These are phyloP conservation scores for Pulicaria dysenterica DNA, from an alignment of 129 eudicot species.

Conservation along the genomic window DNA sequence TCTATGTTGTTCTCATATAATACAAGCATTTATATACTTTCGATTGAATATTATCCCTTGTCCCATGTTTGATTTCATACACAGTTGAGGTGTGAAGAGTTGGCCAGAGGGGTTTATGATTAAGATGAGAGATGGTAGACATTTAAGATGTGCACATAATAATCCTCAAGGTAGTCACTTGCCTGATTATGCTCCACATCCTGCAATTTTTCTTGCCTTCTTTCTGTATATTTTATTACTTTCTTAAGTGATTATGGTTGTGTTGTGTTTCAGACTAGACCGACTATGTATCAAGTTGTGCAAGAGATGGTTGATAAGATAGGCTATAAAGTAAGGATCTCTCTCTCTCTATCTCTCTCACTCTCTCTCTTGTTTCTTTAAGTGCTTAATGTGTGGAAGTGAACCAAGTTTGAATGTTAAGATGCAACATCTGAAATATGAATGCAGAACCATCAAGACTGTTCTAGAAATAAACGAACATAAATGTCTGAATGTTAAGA, in stretches of 20 bases:
- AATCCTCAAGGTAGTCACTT: conserved; percentile 56
- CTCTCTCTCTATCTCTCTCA: background rate
- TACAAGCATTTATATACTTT: background rate
- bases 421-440: background rate
- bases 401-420: background rate
- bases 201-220: conserved; percentile 48
- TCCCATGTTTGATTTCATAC: background rate
- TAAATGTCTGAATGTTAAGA: conserved; percentile 35
- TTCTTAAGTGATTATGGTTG: background rate
- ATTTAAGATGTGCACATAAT: conserved; percentile 43
- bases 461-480: background rate
- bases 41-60: background rate
- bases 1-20: conserved; percentile 1
- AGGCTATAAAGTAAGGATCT: conserved; percentile 73
- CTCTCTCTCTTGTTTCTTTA: background rate
- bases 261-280: conserved; percentile 72
- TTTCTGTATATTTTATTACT: background rate
- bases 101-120: conserved; percentile 42
- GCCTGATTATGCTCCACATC: conserved; percentile 73
- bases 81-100: conserved; percentile 39
- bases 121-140: conserved; percentile 45
- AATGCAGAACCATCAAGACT: background rate
- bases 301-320: conserved; percentile 83
- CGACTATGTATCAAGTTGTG: conserved; percentile 81
- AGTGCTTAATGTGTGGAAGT: background rate